Base-by-base conservation (phyloP, 2,329 filamentous ascomycete species). In the Grosmannia huntii region DNA sequence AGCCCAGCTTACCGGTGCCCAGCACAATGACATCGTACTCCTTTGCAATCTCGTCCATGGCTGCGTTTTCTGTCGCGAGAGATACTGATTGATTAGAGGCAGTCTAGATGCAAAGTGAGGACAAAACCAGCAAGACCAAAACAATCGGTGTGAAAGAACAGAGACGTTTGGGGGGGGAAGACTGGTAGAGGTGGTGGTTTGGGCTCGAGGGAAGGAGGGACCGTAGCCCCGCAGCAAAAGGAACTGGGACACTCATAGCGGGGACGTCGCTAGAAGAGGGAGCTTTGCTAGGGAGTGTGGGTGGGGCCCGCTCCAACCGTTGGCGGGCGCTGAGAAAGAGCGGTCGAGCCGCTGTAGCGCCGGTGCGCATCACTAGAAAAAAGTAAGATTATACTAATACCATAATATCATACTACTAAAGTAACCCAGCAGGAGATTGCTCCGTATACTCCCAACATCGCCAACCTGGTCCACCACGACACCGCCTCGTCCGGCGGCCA, bases 1-100 rank as follows among this genome's bases (percentile, higher is more conserved):
- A n/a, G 25, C 4, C 3, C 59, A 49, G 75, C 83, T 70, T 80
- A 96, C 90, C 91, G 73, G 94, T 99, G 81, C 94, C 94, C 72
- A 99, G 84, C 72, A 99, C 94, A 72, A 99, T 85, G 74, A 96
- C 89, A 82, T 99, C 94, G 82, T 99, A 99, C 76, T 96, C 91
- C 71, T 90, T 89, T 66, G 91, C 90, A 71, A 99, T 96, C 76
- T 97, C 94, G 72, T 97, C 94, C 94, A 97, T 97, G 76, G 55
- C 46, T 50, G 46, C 46, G 31, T 31, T 25, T 27, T n/a, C 44
- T 12, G 49, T 36, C 21, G 23, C 19, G 53, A n/a, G 36, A 46
- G 27, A 52, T 11, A 53, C 7, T 41, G 23, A 19, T 54, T 16
- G 53, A 54, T 49, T 5, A 14, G 46, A 23, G 10, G 46, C 12